Evolutionary conservation across 495 filamentous ascomycete genomes (phyloP).

Genomic region (Aspergillus sclerotioniger): DNA sequence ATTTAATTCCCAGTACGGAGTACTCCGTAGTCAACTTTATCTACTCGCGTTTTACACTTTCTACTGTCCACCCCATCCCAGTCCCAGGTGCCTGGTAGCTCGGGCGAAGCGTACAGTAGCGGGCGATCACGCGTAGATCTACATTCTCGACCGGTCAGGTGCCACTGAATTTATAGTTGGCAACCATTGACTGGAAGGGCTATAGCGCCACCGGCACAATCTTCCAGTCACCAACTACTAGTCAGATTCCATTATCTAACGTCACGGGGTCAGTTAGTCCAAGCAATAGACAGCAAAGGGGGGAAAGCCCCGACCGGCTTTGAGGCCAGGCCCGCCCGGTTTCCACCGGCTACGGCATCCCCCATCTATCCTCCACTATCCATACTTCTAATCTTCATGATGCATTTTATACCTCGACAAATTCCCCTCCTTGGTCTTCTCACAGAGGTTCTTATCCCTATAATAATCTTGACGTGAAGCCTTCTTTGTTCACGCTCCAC

Average conservation of each 20-base stretch:
- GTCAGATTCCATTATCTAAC: background rate
- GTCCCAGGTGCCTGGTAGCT: background rate
- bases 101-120: slow-evolving; percentile 6
- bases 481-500: slow-evolving; percentile 2
- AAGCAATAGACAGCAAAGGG: too few species aligned
- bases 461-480: background rate
- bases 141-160: background rate
- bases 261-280: too few species aligned
- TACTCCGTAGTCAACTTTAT: too few species aligned
- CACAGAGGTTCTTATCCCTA: background rate
- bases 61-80: background rate
- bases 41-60: background rate
- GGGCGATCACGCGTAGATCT: slow-evolving; percentile 5
- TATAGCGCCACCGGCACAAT: background rate
- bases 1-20: too few species aligned
- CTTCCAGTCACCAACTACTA: background rate
- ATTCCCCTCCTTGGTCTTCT: background rate
- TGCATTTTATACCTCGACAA: background rate
- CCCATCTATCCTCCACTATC: background rate
- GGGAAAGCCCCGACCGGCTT: background rate
- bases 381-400: background rate
- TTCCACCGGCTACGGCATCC: slow-evolving; percentile 19
- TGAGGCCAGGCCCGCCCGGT: slow-evolving; percentile 13
- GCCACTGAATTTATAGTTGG: background rate
- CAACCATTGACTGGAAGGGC: too few species aligned